phyloP scores from a whole-genome alignment of 2,329 filamentous ascomycete species.

The Penicillium hesseltinei region DNA sequence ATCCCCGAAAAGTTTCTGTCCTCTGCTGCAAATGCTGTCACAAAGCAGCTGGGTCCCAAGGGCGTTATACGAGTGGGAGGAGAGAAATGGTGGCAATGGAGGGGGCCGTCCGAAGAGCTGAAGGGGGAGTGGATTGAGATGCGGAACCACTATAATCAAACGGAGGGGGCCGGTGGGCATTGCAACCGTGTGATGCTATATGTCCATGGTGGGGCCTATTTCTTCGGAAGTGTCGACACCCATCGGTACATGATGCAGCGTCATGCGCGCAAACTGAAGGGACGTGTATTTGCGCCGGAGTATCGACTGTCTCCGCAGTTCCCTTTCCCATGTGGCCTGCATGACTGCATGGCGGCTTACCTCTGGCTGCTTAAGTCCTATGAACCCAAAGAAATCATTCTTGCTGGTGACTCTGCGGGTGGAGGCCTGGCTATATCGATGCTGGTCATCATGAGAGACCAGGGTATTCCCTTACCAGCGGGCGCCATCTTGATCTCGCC shows the following conservation, averaged over 20 bases:
- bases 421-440: slow-evolving; percentile 83
- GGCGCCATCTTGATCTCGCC: slow-evolving; percentile 89
- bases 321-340: slow-evolving; percentile 88
- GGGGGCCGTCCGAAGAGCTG: slow-evolving; percentile 62
- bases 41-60: slow-evolving; percentile 71
- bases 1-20: slow-evolving; percentile 65
- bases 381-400: slow-evolving; percentile 74
- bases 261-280: slow-evolving; percentile 90
- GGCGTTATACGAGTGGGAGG: slow-evolving; percentile 78
- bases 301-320: slow-evolving; percentile 92
- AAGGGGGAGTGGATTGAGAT: slow-evolving; percentile 97
- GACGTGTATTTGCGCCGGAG: slow-evolving; percentile 78
- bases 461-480: slow-evolving; percentile 78
- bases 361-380: slow-evolving; percentile 75
- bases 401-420: slow-evolving; percentile 91
- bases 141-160: slow-evolving; percentile 73
- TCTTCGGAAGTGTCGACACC: slow-evolving; percentile 91
- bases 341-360: slow-evolving; percentile 87
- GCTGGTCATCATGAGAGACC: slow-evolving; percentile 77
- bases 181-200: slow-evolving; percentile 84
- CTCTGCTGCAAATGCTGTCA: slow-evolving; percentile 65
- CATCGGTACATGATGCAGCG: slow-evolving; percentile 98
- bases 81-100: slow-evolving; percentile 86
- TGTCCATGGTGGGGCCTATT: slow-evolving; percentile 91
- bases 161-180: slow-evolving; percentile 59